phyloP scores from a whole-genome alignment of 495 filamentous ascomycete genomes.

The Glarea lozoyensis region DNA sequence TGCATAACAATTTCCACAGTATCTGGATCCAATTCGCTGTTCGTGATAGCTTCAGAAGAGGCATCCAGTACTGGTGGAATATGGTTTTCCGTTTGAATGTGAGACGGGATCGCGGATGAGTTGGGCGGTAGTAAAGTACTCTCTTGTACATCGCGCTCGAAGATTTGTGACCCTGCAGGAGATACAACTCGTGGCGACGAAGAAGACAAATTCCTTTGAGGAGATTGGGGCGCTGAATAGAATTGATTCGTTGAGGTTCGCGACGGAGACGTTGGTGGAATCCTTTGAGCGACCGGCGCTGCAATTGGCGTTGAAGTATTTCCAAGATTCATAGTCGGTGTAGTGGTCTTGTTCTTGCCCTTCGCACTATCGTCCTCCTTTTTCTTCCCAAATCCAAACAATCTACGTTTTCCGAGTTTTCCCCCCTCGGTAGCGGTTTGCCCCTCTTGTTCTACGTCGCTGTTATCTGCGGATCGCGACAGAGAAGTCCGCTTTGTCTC shows the following conservation, averaged over 20 bases:
- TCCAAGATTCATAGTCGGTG: constrained; percentile 4
- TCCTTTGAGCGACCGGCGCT: constrained; percentile 8
- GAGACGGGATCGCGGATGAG: constrained; percentile 71
- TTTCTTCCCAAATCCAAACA: constrained; percentile 62
- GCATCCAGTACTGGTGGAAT: constrained; percentile 88
- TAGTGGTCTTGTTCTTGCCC: constrained; percentile 21
- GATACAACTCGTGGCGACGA: constrained; percentile 54
- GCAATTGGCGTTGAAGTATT: constrained; percentile 13
- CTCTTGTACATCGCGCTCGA: constrained; percentile 90
- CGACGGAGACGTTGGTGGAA: constrained; percentile 17
- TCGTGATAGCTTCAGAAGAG: constrained; percentile 80
- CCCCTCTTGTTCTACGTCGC: constrained; percentile 11
- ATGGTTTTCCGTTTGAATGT: constrained; percentile 86
- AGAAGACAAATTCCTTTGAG: constrained; percentile 39
- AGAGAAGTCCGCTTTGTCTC: constrained; percentile 14
- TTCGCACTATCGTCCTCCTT: constrained; percentile 40
- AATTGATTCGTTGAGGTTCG: constrained; percentile 31
- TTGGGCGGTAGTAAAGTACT: constrained; percentile 46
- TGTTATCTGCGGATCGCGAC: constrained; percentile 17
- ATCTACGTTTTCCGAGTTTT: constrained; percentile 39
- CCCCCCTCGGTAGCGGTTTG: constrained; percentile 9
- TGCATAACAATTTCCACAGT: constrained; percentile 85
- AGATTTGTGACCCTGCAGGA: constrained; percentile 74
- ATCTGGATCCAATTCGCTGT: constrained; percentile 64
- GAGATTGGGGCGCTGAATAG: constrained; percentile 36